These are phyloP conservation scores for Anaeromyces robustus DNA, from an alignment of 192 early-diverging fungal species.

Conservation along the genomic window DNA sequence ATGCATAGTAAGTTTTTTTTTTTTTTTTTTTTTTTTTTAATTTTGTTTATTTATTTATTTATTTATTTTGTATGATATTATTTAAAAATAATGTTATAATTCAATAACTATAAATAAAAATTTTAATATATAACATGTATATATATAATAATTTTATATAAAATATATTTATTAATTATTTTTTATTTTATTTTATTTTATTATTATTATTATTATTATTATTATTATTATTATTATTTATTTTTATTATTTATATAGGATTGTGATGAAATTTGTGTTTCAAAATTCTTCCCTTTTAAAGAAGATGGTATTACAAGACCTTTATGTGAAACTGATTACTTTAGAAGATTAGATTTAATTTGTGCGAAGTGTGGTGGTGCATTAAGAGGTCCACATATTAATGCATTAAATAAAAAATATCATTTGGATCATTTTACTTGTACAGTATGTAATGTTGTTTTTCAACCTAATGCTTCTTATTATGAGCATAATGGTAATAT, in stretches of 20 bases:
- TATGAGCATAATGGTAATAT: conserved; percentile 87
- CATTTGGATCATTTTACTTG: conserved; percentile 98
- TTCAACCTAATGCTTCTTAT: conserved; percentile 89
- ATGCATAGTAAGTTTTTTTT: conserved; percentile 56
- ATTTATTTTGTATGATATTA: no score
- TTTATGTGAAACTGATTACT: conserved; percentile 82
- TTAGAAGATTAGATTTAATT: conserved; percentile 61
- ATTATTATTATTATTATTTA: conserved; percentile 13
- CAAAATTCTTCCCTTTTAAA: conserved; percentile 70
- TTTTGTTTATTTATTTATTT: no score
- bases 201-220: conserved; percentile 12
- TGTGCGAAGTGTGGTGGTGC: conserved; percentile 78
- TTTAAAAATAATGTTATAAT: no score
- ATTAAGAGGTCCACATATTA: conserved; percentile 79
- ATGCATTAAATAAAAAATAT: conserved; percentile 81
- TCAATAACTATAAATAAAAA: no score
- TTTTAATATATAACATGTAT: no score
- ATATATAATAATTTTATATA: no score
- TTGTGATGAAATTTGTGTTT: conserved; percentile 58
- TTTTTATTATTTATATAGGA: conserved; percentile 37
- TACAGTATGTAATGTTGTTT: conserved; percentile 74
- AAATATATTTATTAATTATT: no score
- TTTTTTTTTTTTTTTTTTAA: not conserved
- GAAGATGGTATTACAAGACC: conserved; percentile 37
- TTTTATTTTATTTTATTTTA: conserved; percentile 1